phyloP scores from a whole-genome alignment of 768 basidiomycete genomes.

The Leccinum rimulosum region DNA sequence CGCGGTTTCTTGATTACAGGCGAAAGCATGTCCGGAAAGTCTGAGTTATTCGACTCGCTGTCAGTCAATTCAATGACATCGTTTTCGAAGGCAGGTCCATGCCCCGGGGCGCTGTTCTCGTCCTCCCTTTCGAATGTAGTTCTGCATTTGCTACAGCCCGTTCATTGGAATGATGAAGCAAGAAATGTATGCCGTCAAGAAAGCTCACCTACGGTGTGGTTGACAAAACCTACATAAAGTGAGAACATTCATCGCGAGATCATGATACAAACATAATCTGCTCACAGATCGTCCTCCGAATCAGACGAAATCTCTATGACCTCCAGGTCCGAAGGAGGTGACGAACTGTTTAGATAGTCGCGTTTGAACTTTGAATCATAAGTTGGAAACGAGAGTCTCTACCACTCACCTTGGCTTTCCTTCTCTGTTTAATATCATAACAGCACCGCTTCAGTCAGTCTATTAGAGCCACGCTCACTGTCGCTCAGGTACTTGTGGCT shows the following conservation, averaged over 20 bases:
- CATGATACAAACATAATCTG: not conserved
- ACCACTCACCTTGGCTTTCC: constrained; percentile 36
- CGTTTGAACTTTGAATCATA: not conserved
- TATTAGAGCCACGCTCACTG: no score
- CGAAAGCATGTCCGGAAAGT: constrained; percentile 24
- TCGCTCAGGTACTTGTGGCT: no score
- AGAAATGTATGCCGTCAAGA: not conserved
- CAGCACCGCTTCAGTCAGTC: not conserved
- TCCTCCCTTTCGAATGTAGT: not conserved
- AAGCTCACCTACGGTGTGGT: constrained; percentile 12
- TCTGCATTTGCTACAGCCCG: constrained; percentile 4
- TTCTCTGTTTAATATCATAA: constrained; percentile 47
- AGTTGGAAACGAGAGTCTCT: not conserved
- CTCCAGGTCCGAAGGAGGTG: constrained; percentile 16
- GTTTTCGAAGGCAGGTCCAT: not conserved
- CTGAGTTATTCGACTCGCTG: constrained; percentile 23
- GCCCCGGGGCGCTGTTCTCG: not conserved
- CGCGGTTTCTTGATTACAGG: constrained; percentile 18
- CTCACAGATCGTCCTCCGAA: constrained; percentile 40
- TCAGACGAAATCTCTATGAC: constrained; percentile 58
- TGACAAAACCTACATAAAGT: constrained; percentile 9
- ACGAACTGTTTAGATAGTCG: not conserved
- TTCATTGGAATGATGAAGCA: not conserved
- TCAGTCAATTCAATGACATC: constrained; percentile 33
- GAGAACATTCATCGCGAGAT: not conserved